Conservation (phyloP, 768 basidiomycete genomes). For the Lentinula sp. region DNA sequence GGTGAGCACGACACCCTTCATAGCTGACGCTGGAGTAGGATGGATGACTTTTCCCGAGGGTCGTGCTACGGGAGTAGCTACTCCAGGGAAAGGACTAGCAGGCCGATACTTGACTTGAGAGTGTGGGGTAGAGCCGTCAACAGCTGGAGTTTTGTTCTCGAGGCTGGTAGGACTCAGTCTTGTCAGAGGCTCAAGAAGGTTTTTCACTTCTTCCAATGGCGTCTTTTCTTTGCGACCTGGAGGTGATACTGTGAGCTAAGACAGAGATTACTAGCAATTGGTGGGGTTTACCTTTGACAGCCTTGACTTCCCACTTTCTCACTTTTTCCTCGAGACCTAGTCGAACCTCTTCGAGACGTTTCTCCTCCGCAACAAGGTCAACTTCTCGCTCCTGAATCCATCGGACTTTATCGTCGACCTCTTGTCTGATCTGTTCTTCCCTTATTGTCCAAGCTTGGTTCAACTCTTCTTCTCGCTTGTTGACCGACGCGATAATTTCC, state of each 20-base stretch:
- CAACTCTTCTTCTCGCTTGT: conserved; percentile 57
- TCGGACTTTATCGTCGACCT: conserved; percentile 42
- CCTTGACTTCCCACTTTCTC: conserved; percentile 31
- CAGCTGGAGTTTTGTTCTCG: conserved; percentile 12
- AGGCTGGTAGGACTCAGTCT: conserved; percentile 13
- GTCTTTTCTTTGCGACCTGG: conserved; percentile 44
- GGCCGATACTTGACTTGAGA: conserved; percentile 17
- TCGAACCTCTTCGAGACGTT: conserved; percentile 37
- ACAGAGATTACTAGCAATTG: neutral
- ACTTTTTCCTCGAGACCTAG: conserved; percentile 47
- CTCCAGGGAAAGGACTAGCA: conserved; percentile 18
- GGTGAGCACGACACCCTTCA: conserved; percentile 77
- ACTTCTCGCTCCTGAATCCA: conserved; percentile 47
- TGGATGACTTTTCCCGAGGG: conserved; percentile 17
- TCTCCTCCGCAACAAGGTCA: conserved; percentile 48
- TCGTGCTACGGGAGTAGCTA: conserved; percentile 49
- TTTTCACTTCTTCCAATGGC: conserved; percentile 75
- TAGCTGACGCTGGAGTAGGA: conserved; percentile 40
- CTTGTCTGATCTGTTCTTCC: conserved; percentile 45
- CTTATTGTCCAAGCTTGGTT: conserved; percentile 49
- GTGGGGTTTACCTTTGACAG: conserved; percentile 17
- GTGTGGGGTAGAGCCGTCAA: conserved; percentile 15
- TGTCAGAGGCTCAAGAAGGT: conserved; percentile 48
- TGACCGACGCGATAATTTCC: conserved; percentile 65
- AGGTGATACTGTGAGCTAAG: neutral